phyloP scores from a whole-genome alignment of 2,329 filamentous ascomycete genomes.

The Raffaelea albimanens region DNA sequence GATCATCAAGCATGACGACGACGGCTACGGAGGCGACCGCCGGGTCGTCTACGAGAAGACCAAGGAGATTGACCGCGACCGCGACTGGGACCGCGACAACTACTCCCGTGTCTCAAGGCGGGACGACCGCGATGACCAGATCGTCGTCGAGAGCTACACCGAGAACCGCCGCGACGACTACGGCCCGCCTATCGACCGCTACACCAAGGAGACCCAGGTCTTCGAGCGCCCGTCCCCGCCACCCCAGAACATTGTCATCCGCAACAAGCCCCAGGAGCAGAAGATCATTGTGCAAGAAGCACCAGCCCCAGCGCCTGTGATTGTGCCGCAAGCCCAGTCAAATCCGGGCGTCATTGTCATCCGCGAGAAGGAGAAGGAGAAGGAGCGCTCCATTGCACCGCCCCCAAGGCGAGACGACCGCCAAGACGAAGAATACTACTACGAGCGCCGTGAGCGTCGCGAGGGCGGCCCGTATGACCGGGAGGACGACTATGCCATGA shows the following conservation, averaged over 20 bases:
- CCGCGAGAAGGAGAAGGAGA: slow-evolving; percentile 13
- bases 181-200: slow-evolving; percentile 45
- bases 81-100: slow-evolving; percentile 31
- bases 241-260: slow-evolving; percentile 42
- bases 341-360: slow-evolving; percentile 15
- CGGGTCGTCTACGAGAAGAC: slow-evolving; percentile 33
- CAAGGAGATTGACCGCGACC: slow-evolving; percentile 29
- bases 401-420: neutral
- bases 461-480: slow-evolving; percentile 33
- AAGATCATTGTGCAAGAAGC: slow-evolving; percentile 53
- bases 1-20: slow-evolving; percentile 23
- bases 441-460: slow-evolving; percentile 37
- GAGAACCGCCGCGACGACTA: slow-evolving; percentile 39
- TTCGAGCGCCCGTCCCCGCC: slow-evolving; percentile 37
- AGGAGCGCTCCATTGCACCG: slow-evolving; percentile 11
- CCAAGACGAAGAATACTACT: slow-evolving; percentile 38
- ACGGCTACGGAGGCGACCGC: slow-evolving; percentile 25
- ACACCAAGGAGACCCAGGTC: slow-evolving; percentile 54
- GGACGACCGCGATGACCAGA: slow-evolving; percentile 34
- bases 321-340: slow-evolving; percentile 27
- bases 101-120: slow-evolving; percentile 31
- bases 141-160: slow-evolving; percentile 44
- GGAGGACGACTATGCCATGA: slow-evolving; percentile 23
- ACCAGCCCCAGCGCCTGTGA: slow-evolving; percentile 39
- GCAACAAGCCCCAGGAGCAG: slow-evolving; percentile 45